Base-by-base conservation (phyloP, 495 filamentous ascomycete genomes). In the Neurospora sp. region DNA sequence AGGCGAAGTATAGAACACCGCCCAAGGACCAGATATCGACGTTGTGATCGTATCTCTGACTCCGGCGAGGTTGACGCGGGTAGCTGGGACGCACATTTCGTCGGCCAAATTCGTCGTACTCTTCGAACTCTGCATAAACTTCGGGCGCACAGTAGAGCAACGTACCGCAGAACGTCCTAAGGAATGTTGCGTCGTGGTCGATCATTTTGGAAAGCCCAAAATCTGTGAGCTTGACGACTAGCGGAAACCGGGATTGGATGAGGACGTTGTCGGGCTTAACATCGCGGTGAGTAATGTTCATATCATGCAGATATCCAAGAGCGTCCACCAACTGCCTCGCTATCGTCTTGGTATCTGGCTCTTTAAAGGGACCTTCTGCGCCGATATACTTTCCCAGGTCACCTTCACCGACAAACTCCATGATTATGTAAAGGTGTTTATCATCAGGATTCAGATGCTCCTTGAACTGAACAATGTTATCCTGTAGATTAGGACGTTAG, bases 241-340 rank as follows among this genome's bases (percentile, higher is more conserved):
- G 86, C 0, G 95, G 54, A 35, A 1, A 9, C 2, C 88, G 77
- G 2, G 88, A 91, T 9, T 87, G 83, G 74, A 98, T 91, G 37
- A 99, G 85, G 74, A 99, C 97, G 78, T 99, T 99, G 82, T 98
- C 96, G 0, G 96, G 96, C 80, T 99, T 99, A 77, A 99, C 93
- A 82, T 99, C 96, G 5, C 96, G 92, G 83, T 99, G 96, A 0
- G 95, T 97, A 76, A 99, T 97, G 70, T 90, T 91, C 76, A 89
- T 90, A 41, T 87, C 82, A 78, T 99, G 96, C 12, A 98, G 85
- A 79, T 99, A 97, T n/a, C 88, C 89, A 16, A 99, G 84, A 9
- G 94, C 95, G 70, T 89, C 86, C 11, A 98, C 81, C 20, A 98
- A 85, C 79, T 99, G 96, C 3, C 83, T 82, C 6, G 93, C 87